Base-by-base conservation (phyloP, 179 eudicot species). In the Beta lomatogona region DNA sequence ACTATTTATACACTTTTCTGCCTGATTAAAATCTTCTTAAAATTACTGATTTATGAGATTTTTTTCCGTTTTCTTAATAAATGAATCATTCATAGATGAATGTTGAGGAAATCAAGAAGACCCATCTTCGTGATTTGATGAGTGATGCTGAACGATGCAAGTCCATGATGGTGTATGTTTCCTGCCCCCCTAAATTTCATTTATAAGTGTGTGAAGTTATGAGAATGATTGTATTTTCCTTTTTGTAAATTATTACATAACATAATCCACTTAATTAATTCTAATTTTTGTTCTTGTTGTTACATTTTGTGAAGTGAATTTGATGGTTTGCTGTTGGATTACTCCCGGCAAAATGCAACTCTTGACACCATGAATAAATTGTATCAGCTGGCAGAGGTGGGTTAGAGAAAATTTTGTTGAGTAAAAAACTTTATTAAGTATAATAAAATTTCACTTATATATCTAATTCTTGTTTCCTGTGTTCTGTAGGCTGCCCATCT, bases 111-210 rank as follows among this genome's bases (percentile, higher is more conserved):
- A 91, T 97, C 82, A 91, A 89, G 63, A 97, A 88, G 87, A 91
- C 91, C 70, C 99, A 97, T 88, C 84, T 97, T 75, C 97, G 98
- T 58, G 94, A 97, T 71, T 86, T 97, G 87, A 90, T 97, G 97
- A 82, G 59, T 79, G 92, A 97, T 83, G 73, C 84, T 16, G 89
- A 90, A 55, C 86, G 99, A 79, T 93, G 97, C 94, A 88, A 91
- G 85, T 91, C 98, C 53, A 92, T 95, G 98, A 90, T 90, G 90
- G 87, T 89, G 99, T 97, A 97, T 74, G 99, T 58, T 86, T 75
- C 55, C 22, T 81, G 4, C 57, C 18, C 4, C 15, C 14, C 73
- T 15, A 70, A 5, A 36, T 36, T 50, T 79, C 18, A 75, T 53
- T n/a, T 72, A 48, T 50, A n/a, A 11, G 5, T 21, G 19, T 46